These are phyloP conservation scores for Ophryocystis elektroscirrha DNA, from an alignment of 169 alveolate species.

Conservation along the genomic window DNA sequence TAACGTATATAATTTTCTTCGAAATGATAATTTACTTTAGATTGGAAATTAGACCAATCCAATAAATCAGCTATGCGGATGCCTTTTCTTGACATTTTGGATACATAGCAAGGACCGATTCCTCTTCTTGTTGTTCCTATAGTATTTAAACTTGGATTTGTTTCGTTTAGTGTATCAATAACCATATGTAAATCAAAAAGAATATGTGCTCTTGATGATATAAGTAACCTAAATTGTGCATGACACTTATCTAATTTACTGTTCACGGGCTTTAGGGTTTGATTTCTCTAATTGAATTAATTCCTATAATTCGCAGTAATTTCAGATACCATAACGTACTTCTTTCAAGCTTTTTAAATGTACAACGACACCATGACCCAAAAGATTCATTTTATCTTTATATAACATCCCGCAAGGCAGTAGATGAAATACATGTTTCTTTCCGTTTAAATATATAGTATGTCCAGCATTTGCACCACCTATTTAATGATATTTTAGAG, in stretches of 20 bases:
- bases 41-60: too few species aligned
- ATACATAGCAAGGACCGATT: slow-evolving; percentile 75
- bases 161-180: background rate
- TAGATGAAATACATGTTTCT: slow-evolving; percentile 59
- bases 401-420: slow-evolving; percentile 73
- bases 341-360: background rate
- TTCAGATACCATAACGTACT: background rate
- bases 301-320: background rate
- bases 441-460: slow-evolving; percentile 48
- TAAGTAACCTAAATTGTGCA: slow-evolving; percentile 28
- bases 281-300: slow-evolving; percentile 5
- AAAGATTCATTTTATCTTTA: slow-evolving; percentile 34
- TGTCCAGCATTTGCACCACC: slow-evolving; percentile 82
- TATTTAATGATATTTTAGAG: too few species aligned
- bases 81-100: slow-evolving; percentile 62
- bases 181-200: slow-evolving; percentile 47
- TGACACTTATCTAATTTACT: background rate
- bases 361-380: slow-evolving; percentile 73
- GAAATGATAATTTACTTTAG: too few species aligned
- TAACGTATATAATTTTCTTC: too few species aligned
- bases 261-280: slow-evolving; percentile 10
- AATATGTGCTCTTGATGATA: slow-evolving; percentile 67
- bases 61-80: slow-evolving; percentile 4
- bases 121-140: slow-evolving; percentile 83
- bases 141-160: slow-evolving; percentile 32